A percentile compares a stretch with the other conserved stretches of the same genome.
phyloP scores from a whole-genome alignment of 768 basidiomycete genomes.

The Boletus subparvulus region DNA sequence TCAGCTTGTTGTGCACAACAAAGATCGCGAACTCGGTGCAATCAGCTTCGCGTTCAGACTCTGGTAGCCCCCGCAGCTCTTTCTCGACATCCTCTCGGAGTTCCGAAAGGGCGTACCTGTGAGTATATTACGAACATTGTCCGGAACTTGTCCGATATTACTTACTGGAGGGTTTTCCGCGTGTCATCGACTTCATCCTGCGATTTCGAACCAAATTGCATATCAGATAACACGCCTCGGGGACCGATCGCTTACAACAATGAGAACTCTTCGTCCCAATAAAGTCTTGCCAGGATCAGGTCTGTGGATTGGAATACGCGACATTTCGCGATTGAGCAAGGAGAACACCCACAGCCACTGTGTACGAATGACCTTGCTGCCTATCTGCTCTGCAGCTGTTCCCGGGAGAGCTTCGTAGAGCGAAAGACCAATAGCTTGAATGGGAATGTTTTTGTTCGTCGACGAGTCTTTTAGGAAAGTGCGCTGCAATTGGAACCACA shows the following conservation, averaged over 20 bases:
- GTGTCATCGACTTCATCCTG: slow-evolving; percentile 90
- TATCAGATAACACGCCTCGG: slow-evolving; percentile 14
- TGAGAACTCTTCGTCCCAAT: slow-evolving; percentile 77
- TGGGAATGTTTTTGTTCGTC: slow-evolving; percentile 78
- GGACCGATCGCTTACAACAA: slow-evolving; percentile 59
- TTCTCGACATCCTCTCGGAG: slow-evolving; percentile 84
- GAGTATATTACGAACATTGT: slow-evolving; percentile 1
- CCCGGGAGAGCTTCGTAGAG: slow-evolving; percentile 90
- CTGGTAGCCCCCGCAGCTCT: slow-evolving; percentile 63
- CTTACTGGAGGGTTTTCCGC: slow-evolving; percentile 84
- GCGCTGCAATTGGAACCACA: slow-evolving; percentile 44
- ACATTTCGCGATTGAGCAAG: neutral
- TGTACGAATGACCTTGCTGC: slow-evolving; percentile 85
- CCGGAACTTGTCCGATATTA: slow-evolving; percentile 3
- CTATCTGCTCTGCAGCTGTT: slow-evolving; percentile 68
- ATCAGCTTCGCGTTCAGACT: slow-evolving; percentile 69
- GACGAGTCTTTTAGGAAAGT: slow-evolving; percentile 78
- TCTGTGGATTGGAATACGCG: slow-evolving; percentile 32
- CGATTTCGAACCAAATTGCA: neutral
- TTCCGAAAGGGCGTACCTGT: slow-evolving; percentile 86
- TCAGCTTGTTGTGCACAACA: slow-evolving; percentile 93
- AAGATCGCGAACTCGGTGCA: slow-evolving; percentile 88
- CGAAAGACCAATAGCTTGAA: slow-evolving; percentile 95
- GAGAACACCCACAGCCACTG: slow-evolving; percentile 82
- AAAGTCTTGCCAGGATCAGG: slow-evolving; percentile 66